Evolutionary conservation across 202 grass and related monocot genomes (phyloP).

Genomic region (Panicum virgatum): DNA sequence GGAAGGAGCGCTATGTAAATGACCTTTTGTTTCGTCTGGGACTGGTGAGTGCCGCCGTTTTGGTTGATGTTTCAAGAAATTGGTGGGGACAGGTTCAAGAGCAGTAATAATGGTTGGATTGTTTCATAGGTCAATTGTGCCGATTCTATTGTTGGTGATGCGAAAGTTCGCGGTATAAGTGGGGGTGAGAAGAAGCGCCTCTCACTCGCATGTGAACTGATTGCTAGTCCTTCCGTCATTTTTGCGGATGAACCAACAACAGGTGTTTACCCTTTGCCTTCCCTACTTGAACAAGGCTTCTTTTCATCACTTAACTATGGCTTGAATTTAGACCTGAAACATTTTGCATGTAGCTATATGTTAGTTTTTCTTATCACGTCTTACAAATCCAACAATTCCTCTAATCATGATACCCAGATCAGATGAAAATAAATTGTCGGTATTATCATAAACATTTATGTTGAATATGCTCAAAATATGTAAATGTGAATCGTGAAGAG

Average conservation of each 20-base stretch:
- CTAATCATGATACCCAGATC: background rate
- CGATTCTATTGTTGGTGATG: slow-evolving; percentile 87
- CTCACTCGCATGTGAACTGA: slow-evolving; percentile 86
- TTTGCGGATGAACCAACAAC: slow-evolving; percentile 97
- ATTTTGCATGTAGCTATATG: background rate
- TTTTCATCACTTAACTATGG: background rate
- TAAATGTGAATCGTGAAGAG: background rate
- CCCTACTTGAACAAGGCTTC: slow-evolving; percentile 6
- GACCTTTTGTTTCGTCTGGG: slow-evolving; percentile 83
- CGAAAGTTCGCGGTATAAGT: slow-evolving; percentile 93
- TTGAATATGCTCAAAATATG: background rate
- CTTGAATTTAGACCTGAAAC: background rate
- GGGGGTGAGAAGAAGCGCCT: slow-evolving; percentile 96
- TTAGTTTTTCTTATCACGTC: background rate
- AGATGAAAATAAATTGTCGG: background rate
- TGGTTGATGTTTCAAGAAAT: background rate
- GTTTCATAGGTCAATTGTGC: slow-evolving; percentile 73
- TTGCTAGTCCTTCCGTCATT: slow-evolving; percentile 91
- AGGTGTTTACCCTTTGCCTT: slow-evolving; percentile 38
- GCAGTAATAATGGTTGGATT: background rate
- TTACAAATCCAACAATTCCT: background rate
- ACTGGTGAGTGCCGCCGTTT: slow-evolving; percentile 53
- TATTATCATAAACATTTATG: background rate
- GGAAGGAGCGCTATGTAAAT: slow-evolving; percentile 65
- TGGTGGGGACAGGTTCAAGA: too few species aligned